These are phyloP conservation scores for Cordyceps javanica DNA, from an alignment of 2,329 filamentous ascomycete species.

Conservation along the genomic window DNA sequence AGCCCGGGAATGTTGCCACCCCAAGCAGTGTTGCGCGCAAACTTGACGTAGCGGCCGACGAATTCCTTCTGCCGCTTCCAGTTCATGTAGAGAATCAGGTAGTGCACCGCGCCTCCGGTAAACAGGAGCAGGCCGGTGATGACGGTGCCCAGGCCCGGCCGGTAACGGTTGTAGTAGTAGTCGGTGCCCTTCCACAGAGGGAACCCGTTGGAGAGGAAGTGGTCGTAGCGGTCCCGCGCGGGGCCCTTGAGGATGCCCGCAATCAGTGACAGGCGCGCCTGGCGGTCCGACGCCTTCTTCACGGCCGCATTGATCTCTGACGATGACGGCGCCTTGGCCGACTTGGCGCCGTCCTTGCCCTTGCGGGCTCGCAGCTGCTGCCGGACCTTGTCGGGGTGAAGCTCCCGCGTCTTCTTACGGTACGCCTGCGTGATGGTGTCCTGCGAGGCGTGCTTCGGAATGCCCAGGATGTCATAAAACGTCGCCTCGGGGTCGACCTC, in stretches of 20 bases:
- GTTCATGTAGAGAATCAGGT: conserved; percentile 74
- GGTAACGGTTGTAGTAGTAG: conserved; percentile 95
- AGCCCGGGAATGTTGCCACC: conserved; percentile 75
- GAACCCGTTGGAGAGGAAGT: conserved; percentile 90
- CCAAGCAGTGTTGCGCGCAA: conserved; percentile 84
- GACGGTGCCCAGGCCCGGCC: conserved; percentile 83
- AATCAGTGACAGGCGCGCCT: conserved; percentile 78
- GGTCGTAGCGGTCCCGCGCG: conserved; percentile 81
- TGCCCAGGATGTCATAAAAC: conserved; percentile 91
- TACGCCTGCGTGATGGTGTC: conserved; percentile 93
- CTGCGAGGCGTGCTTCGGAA: conserved; percentile 64
- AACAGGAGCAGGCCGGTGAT: conserved; percentile 74
- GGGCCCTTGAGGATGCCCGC: conserved; percentile 78
- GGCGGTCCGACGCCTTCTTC: conserved; percentile 76
- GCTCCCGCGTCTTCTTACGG: conserved; percentile 72
- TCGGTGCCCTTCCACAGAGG: conserved; percentile 94
- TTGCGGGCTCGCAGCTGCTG: conserved; percentile 69
- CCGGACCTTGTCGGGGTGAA: conserved; percentile 95
- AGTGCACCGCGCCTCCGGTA: conserved; percentile 80
- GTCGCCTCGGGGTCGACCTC: conserved; percentile 70
- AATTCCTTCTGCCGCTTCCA: conserved; percentile 91
- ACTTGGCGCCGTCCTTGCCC: conserved; percentile 54
- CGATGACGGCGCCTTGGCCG: conserved; percentile 65
- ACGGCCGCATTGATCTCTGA: conserved; percentile 70
- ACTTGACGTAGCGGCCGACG: conserved; percentile 83